These are phyloP conservation scores for Trichosporon sp. DNA, from an alignment of 1,284 basidiomycete genomes.

Conservation along the genomic window DNA sequence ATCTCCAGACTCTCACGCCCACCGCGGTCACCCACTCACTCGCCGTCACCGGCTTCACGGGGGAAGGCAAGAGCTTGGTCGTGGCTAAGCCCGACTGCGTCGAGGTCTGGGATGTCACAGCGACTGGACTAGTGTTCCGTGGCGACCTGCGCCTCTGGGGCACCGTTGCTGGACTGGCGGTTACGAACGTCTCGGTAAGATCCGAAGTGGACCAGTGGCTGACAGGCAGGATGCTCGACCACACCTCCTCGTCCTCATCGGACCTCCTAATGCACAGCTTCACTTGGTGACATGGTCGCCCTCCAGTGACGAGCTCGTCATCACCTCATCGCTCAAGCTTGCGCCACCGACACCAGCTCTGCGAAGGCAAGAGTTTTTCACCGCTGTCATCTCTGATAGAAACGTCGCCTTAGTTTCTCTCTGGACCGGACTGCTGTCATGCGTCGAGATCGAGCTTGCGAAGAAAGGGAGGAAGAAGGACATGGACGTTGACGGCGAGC, in stretches of 20 bases:
- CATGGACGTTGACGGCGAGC: constrained; percentile 11
- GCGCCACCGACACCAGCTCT: constrained; percentile 34
- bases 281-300: constrained; percentile 31
- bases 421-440: constrained; percentile 45
- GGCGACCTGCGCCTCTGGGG: constrained; percentile 43
- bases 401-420: constrained; percentile 36
- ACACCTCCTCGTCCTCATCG: constrained; percentile 39
- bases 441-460: constrained; percentile 40
- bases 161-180: constrained; percentile 37
- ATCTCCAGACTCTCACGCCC: constrained; percentile 43
- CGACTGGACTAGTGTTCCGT: constrained; percentile 27
- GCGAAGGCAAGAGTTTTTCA: constrained; percentile 45
- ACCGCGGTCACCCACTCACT: constrained; percentile 42
- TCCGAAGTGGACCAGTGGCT: neutral
- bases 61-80: constrained; percentile 25
- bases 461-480: constrained; percentile 22
- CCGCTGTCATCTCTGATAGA: constrained; percentile 30
- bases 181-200: constrained; percentile 32
- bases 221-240: constrained; percentile 32
- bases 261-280: constrained; percentile 42
- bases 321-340: constrained; percentile 31
- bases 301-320: constrained; percentile 22
- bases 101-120: constrained; percentile 40
- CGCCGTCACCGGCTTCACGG: constrained; percentile 28
- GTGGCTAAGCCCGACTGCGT: constrained; percentile 42